phyloP scores from a whole-genome alignment of 1,284 basidiomycete genomes.

The Sutorius eximius region DNA sequence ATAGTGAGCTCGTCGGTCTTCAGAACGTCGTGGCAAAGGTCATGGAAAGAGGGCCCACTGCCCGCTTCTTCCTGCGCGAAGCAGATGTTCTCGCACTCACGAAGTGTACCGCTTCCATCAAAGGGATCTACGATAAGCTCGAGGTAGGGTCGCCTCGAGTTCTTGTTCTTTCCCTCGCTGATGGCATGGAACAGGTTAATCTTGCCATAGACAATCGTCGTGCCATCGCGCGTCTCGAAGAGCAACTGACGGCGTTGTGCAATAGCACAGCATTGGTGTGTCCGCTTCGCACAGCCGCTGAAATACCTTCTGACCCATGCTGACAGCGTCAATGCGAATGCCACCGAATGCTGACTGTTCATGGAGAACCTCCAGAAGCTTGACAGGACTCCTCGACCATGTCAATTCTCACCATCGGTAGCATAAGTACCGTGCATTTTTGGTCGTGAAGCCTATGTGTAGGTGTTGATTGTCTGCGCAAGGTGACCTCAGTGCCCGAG shows the following conservation, averaged over 20 bases:
- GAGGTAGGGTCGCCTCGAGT: slow-evolving; percentile 5
- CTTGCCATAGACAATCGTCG: slow-evolving; percentile 8
- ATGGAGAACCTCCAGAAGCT: neutral
- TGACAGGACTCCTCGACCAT: no score
- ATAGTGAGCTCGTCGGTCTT: slow-evolving; percentile 16
- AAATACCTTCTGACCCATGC: slow-evolving; percentile 1
- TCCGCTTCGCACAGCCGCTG: neutral
- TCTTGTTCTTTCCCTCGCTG: neutral
- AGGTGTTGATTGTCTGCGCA: no score
- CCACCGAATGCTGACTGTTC: neutral
- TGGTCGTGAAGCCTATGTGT: no score
- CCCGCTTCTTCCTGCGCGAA: slow-evolving; percentile 16
- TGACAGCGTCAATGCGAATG: slow-evolving; percentile 16
- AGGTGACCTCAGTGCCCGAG: no score
- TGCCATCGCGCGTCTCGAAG: slow-evolving; percentile 14
- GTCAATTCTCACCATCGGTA: no score
- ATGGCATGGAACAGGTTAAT: neutral
- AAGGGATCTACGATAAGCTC: slow-evolving; percentile 10
- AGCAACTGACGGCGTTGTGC: slow-evolving; percentile 1
- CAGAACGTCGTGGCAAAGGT: slow-evolving; percentile 11
- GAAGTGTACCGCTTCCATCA: slow-evolving; percentile 11
- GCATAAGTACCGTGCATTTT: no score
- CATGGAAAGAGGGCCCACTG: neutral
- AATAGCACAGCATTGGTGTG: slow-evolving; percentile 1
- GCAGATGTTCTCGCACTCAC: slow-evolving; percentile 13